These are phyloP conservation scores for Glycyrrhiza uralensis DNA, from an alignment of 306 rosid genomes.

Conservation along the genomic window DNA sequence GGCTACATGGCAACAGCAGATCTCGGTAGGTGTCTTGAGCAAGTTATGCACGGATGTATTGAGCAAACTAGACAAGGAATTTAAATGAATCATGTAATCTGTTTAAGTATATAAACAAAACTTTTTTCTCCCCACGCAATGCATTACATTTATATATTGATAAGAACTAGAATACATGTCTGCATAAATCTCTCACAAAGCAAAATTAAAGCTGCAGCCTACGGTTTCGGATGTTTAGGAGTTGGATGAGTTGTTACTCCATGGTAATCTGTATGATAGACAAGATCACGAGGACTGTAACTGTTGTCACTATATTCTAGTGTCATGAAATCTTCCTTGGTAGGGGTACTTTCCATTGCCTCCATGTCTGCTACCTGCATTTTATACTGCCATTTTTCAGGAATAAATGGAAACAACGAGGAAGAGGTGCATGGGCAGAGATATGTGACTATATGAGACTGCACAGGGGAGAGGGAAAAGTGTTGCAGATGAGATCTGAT, in stretches of 20 bases:
- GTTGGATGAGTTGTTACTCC: slow-evolving; percentile 95
- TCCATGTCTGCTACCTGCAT: slow-evolving; percentile 60
- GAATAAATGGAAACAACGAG: slow-evolving; percentile 10
- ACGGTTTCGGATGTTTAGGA: slow-evolving; percentile 79
- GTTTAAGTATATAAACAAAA: neutral
- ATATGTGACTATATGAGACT: neutral
- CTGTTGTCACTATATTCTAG: slow-evolving; percentile 32
- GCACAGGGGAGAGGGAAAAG: neutral
- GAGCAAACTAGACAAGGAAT: slow-evolving; percentile 15
- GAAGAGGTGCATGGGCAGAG: neutral
- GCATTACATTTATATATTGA: slow-evolving; percentile 30
- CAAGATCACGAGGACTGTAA: slow-evolving; percentile 39
- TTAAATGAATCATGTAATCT: slow-evolving; percentile 14
- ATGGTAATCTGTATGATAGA: slow-evolving; percentile 83
- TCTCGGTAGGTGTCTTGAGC: too few species aligned
- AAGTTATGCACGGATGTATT: neutral
- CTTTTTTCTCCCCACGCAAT: neutral
- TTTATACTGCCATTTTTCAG: slow-evolving; percentile 10
- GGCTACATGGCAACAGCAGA: too few species aligned
- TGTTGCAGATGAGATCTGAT: neutral
- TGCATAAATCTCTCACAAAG: slow-evolving; percentile 26
- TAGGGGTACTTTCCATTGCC: slow-evolving; percentile 25
- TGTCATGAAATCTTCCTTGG: slow-evolving; percentile 36
- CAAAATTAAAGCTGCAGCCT: slow-evolving; percentile 29
- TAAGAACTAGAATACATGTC: slow-evolving; percentile 31